Conservation (phyloP, 495 filamentous ascomycete species). For the Immersiella caudata region DNA sequence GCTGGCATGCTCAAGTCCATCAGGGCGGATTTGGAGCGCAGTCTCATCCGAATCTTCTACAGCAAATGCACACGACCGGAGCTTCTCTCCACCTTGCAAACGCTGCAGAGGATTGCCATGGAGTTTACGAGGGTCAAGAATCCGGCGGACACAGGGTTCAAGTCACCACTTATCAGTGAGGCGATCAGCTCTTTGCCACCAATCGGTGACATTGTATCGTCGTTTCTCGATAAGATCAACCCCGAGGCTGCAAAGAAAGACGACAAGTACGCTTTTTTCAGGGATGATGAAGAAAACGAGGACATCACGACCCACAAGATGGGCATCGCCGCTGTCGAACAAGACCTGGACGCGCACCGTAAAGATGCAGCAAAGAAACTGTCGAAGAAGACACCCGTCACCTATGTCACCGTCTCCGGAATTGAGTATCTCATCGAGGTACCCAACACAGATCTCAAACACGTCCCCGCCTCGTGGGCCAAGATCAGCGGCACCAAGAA, state of each 20-base stretch:
- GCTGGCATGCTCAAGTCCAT: slow-evolving; percentile 68
- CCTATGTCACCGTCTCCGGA: slow-evolving; percentile 78
- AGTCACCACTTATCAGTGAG: slow-evolving; percentile 67
- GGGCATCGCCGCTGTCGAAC: slow-evolving; percentile 88
- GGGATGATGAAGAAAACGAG: slow-evolving; percentile 81
- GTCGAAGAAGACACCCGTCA: slow-evolving; percentile 65
- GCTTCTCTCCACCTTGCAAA: slow-evolving; percentile 81
- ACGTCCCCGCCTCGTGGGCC: slow-evolving; percentile 88
- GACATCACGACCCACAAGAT: slow-evolving; percentile 84
- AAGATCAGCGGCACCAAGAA: slow-evolving; percentile 96
- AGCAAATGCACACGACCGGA: slow-evolving; percentile 91
- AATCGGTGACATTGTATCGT: slow-evolving; percentile 69
- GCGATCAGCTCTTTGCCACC: slow-evolving; percentile 76
- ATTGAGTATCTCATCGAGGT: slow-evolving; percentile 97
- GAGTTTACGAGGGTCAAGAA: slow-evolving; percentile 70
- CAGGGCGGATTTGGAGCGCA: slow-evolving; percentile 85
- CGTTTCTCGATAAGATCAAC: slow-evolving; percentile 84
- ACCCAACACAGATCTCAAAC: slow-evolving; percentile 73
- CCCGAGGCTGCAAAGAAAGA: slow-evolving; percentile 78
- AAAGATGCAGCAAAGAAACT: slow-evolving; percentile 68
- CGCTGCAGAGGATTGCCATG: slow-evolving; percentile 75
- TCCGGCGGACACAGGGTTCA: slow-evolving; percentile 71
- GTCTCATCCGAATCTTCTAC: slow-evolving; percentile 94
- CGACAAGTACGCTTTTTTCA: slow-evolving; percentile 94
- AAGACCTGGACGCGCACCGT: slow-evolving; percentile 79